These are phyloP conservation scores for Coemansia sp. DNA, from an alignment of 192 early-diverging fungal species.

Conservation along the genomic window DNA sequence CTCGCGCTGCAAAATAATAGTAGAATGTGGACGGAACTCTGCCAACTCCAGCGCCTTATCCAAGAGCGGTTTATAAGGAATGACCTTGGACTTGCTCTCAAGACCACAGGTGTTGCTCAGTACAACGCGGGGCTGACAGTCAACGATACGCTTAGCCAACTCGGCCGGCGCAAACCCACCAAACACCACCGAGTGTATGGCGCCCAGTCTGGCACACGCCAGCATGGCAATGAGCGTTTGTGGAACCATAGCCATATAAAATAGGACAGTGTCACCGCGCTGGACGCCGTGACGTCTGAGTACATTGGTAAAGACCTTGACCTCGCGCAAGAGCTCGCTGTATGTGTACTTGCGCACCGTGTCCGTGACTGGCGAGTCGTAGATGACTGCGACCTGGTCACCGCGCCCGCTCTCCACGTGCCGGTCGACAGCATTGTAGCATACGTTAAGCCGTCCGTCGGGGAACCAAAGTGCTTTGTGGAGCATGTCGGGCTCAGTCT, in stretches of 20 bases:
- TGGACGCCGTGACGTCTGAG: slow-evolving; percentile 62
- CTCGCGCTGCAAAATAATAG: slow-evolving; percentile 73
- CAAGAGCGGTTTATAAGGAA: slow-evolving; percentile 80
- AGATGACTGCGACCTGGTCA: slow-evolving; percentile 69
- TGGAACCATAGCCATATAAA: slow-evolving; percentile 87
- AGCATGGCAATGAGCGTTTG: slow-evolving; percentile 85
- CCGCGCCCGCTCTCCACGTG: slow-evolving; percentile 66
- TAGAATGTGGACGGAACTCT: slow-evolving; percentile 35
- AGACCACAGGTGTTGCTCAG: slow-evolving; percentile 80
- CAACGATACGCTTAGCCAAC: slow-evolving; percentile 82
- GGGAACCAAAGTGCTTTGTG: slow-evolving; percentile 67
- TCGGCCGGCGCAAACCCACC: slow-evolving; percentile 78
- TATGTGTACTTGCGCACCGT: slow-evolving; percentile 64
- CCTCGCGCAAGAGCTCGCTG: slow-evolving; percentile 66
- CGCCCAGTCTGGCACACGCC: slow-evolving; percentile 83
- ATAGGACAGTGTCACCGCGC: slow-evolving; percentile 74
- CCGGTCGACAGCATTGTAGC: slow-evolving; percentile 80
- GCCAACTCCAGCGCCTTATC: slow-evolving; percentile 70
- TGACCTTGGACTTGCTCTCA: slow-evolving; percentile 67
- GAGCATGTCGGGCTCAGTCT: slow-evolving; percentile 12
- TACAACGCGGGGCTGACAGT: slow-evolving; percentile 74
- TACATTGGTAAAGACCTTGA: slow-evolving; percentile 69
- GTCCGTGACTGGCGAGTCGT: slow-evolving; percentile 72
- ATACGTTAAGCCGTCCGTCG: slow-evolving; percentile 74
- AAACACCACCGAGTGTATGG: slow-evolving; percentile 82